These are phyloP conservation scores for Isatis lusitanica DNA, from an alignment of 441 rosid genomes.

Conservation along the genomic window DNA sequence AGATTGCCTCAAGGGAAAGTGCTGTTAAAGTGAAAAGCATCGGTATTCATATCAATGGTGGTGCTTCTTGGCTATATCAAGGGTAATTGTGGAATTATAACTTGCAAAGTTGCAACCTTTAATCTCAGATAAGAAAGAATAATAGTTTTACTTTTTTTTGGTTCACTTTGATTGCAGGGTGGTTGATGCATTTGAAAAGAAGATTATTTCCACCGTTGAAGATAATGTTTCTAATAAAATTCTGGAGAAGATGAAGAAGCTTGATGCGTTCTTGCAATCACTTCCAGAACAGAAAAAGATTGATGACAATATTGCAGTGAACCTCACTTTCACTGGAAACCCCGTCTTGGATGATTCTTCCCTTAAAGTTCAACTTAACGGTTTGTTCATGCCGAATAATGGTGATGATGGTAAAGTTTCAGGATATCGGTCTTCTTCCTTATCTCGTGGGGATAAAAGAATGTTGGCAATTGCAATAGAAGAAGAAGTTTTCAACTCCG, in stretches of 20 bases:
- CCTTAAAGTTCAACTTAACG: slow-evolving; percentile 54
- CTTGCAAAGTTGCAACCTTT: not conserved
- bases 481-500: slow-evolving; percentile 64
- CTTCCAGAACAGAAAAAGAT: slow-evolving; percentile 61
- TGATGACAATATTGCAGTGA: slow-evolving; percentile 57
- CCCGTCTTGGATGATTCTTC: slow-evolving; percentile 62
- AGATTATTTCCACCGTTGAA: slow-evolving; percentile 62
- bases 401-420: slow-evolving; percentile 33
- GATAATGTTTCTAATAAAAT: slow-evolving; percentile 52
- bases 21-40: slow-evolving; percentile 60
- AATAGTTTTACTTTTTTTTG: not conserved
- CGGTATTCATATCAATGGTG: slow-evolving; percentile 62
- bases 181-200: slow-evolving; percentile 65
- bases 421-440: slow-evolving; percentile 33
- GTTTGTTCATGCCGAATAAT: slow-evolving; percentile 50
- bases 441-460: slow-evolving; percentile 38
- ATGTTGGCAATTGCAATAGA: slow-evolving; percentile 63
- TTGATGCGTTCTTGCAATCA: slow-evolving; percentile 60
- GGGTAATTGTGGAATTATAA: slow-evolving; percentile 40
- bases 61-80: slow-evolving; percentile 91
- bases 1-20: slow-evolving; percentile 47
- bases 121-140: not conserved
- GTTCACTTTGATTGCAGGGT: slow-evolving; percentile 42
- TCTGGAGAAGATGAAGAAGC: slow-evolving; percentile 58
- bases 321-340: slow-evolving; percentile 58